Base-by-base conservation (phyloP, 345 rosid species). In the Litchi chinensis region DNA sequence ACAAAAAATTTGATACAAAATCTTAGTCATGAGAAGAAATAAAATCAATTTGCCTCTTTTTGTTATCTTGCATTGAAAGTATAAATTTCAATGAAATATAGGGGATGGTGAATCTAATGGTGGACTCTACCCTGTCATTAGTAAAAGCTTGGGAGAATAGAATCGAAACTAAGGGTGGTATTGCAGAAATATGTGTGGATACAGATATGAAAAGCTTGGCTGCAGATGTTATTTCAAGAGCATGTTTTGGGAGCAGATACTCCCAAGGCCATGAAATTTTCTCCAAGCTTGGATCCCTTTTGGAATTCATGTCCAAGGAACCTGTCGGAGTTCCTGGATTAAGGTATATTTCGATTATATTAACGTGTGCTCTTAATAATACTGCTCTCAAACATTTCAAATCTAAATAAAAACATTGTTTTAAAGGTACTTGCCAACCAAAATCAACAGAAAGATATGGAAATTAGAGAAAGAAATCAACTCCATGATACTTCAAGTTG, bases 161-260 rank as follows among this genome's bases (percentile, higher is more conserved):
- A 65, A 65, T 80, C 44, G 70, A 79, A 48, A 19, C 52, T 22
- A 70, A 72, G 24, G 71, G 76, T 39, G 83, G 80, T 54, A n/a
- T 0, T 6, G 80, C 66, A 1, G 79, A 87, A 22, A 74, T 87
- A 4, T 54, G 41, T 69, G 66, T 87, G 0, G 86, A 83, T 26
- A 78, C 68, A 13, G 77, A 78, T 77, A 78, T 87, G 82, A 78
- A 81, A 85, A 81, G 79, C 82, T 86, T 75, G 77, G 79, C 93
- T 0, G 91, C 87, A 11, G 90, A 88, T 73, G 76, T 88, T 32
- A 88, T 91, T 65, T 82, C 95, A 28, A 84, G 81, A 39, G 86
- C 90, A 41, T 86, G 90, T 67, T 89, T 91, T 8, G 86, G 91
- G 3, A 91, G 90, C 77, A 86, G 64, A 79, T 88, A 86, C 65